Evolutionary conservation across 306 rosid species (phyloP).

Genomic region (Corylus americana): DNA sequence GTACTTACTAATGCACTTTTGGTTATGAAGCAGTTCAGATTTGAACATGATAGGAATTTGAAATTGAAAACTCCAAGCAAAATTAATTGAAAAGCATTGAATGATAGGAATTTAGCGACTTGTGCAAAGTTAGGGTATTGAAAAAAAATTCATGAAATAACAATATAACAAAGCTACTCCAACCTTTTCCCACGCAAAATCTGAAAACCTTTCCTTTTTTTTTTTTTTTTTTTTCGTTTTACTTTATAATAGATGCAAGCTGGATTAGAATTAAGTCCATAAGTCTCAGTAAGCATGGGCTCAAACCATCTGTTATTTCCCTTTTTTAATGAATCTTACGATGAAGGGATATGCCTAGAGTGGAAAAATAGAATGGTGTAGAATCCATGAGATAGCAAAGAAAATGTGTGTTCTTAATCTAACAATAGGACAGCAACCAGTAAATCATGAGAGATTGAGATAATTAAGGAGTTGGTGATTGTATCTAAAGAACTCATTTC

Average conservation of each 20-base stretch:
- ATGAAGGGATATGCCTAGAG: not conserved
- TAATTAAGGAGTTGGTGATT: constrained; percentile 17
- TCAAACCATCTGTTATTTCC: not conserved
- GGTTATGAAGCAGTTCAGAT: not conserved
- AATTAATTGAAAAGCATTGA: not conserved
- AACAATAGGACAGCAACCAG: constrained; percentile 16
- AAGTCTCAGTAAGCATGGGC: not conserved
- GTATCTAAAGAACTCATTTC: constrained; percentile 29
- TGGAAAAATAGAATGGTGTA: constrained; percentile 1
- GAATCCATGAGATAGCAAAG: constrained; percentile 13
- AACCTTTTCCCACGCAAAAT: not conserved
- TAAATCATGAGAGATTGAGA: constrained; percentile 9
- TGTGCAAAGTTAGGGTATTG: not conserved
- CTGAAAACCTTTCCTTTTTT: not conserved
- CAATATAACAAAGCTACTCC: not conserved
- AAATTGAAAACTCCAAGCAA: not conserved
- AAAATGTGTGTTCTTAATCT: constrained; percentile 8
- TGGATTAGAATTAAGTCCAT: not conserved
- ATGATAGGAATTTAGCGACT: not conserved
- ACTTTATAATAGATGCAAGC: not conserved
- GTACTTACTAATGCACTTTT: not conserved
- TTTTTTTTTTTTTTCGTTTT: not conserved
- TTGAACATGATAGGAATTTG: not conserved
- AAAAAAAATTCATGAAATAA: not conserved
- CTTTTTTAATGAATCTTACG: not conserved